Conservation (phyloP, 2,329 filamentous ascomycete species). For the Trichoderma simmonsii region DNA sequence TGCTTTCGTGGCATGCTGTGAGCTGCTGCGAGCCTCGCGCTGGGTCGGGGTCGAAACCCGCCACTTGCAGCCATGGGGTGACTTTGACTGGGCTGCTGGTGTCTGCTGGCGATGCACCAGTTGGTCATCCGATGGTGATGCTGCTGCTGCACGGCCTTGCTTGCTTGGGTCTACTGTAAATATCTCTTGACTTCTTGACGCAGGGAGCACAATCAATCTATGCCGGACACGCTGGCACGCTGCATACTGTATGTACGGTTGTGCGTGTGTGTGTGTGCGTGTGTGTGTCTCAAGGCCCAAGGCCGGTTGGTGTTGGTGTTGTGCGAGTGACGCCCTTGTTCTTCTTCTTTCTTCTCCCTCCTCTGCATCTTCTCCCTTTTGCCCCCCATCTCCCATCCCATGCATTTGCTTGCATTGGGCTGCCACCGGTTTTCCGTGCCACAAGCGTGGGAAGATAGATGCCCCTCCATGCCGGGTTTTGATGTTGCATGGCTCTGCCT, state of each 20-base stretch:
- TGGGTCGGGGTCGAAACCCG: not conserved
- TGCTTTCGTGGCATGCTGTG: conserved; percentile 39
- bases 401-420: conserved; percentile 19
- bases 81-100: not conserved
- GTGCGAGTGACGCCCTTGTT: not conserved
- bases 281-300: not conserved
- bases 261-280: not conserved
- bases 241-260: too few species aligned
- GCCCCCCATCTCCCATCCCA: not conserved
- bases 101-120: conserved; percentile 11
- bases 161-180: not conserved
- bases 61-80: conserved; percentile 12
- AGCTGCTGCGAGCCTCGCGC: conserved; percentile 21
- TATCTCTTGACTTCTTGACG: not conserved
- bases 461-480: conserved; percentile 18
- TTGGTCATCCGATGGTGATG: conserved; percentile 18
- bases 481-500: conserved; percentile 15
- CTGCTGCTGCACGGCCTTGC: conserved; percentile 3
- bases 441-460: conserved; percentile 13
- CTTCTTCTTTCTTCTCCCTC: not conserved
- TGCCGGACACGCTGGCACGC: conserved; percentile 18
- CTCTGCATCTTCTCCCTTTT: not conserved
- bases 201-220: not conserved
- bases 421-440: conserved; percentile 10
- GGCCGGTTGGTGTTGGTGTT: not conserved